phyloP scores from a whole-genome alignment of 768 basidiomycete species.

The Clitopilus passeckerianus region DNA sequence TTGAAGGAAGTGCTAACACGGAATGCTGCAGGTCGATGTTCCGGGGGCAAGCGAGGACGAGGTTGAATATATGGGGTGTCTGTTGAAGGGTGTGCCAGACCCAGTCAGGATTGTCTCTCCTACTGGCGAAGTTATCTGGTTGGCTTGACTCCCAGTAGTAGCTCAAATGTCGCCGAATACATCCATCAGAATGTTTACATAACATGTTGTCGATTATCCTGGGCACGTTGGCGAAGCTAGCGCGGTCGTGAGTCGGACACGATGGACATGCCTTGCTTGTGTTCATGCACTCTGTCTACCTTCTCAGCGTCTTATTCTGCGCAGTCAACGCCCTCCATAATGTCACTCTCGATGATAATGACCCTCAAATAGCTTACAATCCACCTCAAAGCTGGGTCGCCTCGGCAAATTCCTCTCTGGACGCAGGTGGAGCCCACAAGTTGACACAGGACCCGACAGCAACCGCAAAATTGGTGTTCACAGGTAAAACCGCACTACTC shows the following conservation, averaged over 20 bases:
- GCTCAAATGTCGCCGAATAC: not conserved
- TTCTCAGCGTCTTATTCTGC: not conserved
- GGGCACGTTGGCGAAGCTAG: not conserved
- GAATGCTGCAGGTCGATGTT: not conserved
- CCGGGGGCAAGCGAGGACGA: not conserved
- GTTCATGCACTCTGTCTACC: not conserved
- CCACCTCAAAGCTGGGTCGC: slow-evolving; percentile 15
- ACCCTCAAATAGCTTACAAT: not conserved
- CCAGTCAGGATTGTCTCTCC: not conserved
- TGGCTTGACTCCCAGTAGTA: too few species aligned
- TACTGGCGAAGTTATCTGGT: not conserved
- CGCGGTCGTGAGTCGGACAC: not conserved
- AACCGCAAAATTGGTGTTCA: slow-evolving; percentile 38
- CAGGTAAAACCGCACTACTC: slow-evolving; percentile 21
- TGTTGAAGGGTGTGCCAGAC: not conserved
- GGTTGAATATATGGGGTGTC: not conserved
- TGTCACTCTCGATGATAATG: not conserved
- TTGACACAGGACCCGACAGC: slow-evolving; percentile 18
- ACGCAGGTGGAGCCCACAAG: slow-evolving; percentile 26
- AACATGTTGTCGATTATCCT: not conserved
- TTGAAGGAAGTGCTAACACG: too few species aligned
- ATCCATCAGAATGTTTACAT: not conserved
- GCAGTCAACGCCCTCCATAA: not conserved
- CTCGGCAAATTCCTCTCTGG: slow-evolving; percentile 23
- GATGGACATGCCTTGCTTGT: not conserved